Base-by-base conservation (phyloP, 2,329 filamentous ascomycete species). In the Alternaria triticimaculans region DNA sequence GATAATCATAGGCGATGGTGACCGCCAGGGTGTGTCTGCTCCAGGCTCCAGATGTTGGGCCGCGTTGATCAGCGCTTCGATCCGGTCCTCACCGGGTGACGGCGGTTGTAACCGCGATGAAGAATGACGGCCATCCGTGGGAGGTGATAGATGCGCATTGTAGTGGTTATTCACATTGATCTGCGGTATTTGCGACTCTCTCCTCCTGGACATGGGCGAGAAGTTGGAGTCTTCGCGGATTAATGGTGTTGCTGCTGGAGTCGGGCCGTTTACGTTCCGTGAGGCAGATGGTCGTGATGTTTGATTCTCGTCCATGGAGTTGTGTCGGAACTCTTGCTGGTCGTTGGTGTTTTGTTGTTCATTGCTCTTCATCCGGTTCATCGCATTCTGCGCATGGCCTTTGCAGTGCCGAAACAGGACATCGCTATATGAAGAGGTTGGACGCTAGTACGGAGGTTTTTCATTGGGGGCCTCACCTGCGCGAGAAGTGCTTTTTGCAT, bases 401-500 rank as follows among this genome's bases (percentile, higher is more conserved):
- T 85, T 85, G 70, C 83, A 84, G 72, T 85, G 84, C 43, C 84
- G 82, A 62, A 84, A 85, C 49, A 86, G 68, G 49, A 86, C 83
- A 76, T 84, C 82, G 74, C 83, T 84, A 67, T 57, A 54, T 18
- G 46, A 55, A 59, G 51, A 37, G 60, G 72, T 77, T 69, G 71
- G 75, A 60, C 53, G 41, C 28, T 49, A 53, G 59, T 69, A 67
- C 66, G 48, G 48, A 62, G 49, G 57, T 55, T 53, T 53, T 56
- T 58, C 37, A 60, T 62, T 37, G 50, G 41, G 37, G 55, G 48
- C 56, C 68, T 69, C 71, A 86, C 85, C 85, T 87, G 76, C 85
- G 78, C 20, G 84, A 86, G 70, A 86, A 87, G 60, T 84, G 81
- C 69, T 87, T 87, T 64, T 85, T 83, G 71, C 85, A 87, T 55